Conservation (phyloP, 2,329 filamentous ascomycete species). For the Pseudogymnoascus sp. region DNA sequence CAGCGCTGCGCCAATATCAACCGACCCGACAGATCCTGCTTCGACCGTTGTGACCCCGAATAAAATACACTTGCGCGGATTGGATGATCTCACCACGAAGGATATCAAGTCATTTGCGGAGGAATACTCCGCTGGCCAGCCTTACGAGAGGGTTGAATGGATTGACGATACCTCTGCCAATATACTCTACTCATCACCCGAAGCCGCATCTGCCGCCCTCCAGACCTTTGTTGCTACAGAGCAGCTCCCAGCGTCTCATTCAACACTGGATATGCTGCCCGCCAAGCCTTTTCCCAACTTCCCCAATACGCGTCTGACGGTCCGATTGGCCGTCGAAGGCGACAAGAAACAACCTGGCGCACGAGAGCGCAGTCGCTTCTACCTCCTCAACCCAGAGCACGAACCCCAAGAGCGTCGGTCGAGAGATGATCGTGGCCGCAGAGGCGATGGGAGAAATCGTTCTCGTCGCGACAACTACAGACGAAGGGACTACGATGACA, state of each 20-base stretch:
- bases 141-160: conserved; percentile 71
- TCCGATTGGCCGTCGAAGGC: conserved; percentile 65
- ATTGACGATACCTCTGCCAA: conserved; percentile 91
- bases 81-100: conserved; percentile 73
- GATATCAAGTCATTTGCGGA: conserved; percentile 71
- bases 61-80: conserved; percentile 77
- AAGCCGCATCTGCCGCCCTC: conserved; percentile 47
- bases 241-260: conserved; percentile 40
- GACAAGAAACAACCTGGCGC: conserved; percentile 79
- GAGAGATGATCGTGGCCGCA: conserved; percentile 41
- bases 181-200: conserved; percentile 61
- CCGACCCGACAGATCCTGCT: not conserved
- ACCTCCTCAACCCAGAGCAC: conserved; percentile 82
- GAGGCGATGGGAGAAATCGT: conserved; percentile 29
- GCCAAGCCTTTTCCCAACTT: conserved; percentile 63
- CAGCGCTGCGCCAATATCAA: not conserved
- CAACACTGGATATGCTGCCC: conserved; percentile 53
- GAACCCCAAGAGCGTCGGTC: conserved; percentile 70
- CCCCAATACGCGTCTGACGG: conserved; percentile 60
- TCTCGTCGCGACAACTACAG: conserved; percentile 48
- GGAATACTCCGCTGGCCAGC: conserved; percentile 53
- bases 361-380: conserved; percentile 77
- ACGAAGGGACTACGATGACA: conserved; percentile 47
- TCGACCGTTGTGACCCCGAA: conserved; percentile 34
- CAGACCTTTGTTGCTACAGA: conserved; percentile 43